These are phyloP conservation scores for Saururus chinensis DNA, from an alignment of 164 flowering plant species.

Conservation along the genomic window DNA sequence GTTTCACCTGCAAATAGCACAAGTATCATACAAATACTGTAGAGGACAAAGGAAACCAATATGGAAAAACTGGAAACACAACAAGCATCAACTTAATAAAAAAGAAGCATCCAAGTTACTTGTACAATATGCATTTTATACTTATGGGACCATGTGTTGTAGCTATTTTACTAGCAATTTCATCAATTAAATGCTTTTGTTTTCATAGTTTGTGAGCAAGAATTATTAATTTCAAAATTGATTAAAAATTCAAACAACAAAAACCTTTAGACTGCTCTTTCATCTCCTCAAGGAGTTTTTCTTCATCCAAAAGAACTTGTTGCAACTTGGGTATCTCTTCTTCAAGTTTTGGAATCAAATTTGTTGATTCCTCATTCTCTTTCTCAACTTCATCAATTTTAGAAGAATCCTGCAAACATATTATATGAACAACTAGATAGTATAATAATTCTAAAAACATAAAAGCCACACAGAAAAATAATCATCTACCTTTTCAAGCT, in stretches of 20 bases:
- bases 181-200: too few species aligned
- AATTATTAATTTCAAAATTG: too few species aligned
- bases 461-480: constrained; percentile 11
- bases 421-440: constrained; percentile 6
- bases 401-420: constrained; percentile 47
- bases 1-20: constrained; percentile 55
- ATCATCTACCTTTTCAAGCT: constrained; percentile 37
- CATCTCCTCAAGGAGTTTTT: constrained; percentile 65
- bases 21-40: not conserved
- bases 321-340: constrained; percentile 60
- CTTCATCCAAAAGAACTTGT: constrained; percentile 48
- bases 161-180: too few species aligned
- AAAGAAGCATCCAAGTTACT: too few species aligned
- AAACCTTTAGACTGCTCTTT: constrained; percentile 76
- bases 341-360: constrained; percentile 71
- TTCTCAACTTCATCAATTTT: constrained; percentile 49
- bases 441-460: not conserved
- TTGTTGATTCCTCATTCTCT: constrained; percentile 47
- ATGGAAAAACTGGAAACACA: too few species aligned
- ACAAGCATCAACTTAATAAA: too few species aligned
- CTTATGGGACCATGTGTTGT: too few species aligned
- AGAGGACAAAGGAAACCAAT: too few species aligned
- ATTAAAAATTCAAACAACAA: not conserved
- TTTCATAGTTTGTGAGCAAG: too few species aligned
- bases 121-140: too few species aligned